A percentile compares a stretch with the other conserved stretches of the same genome.
phyloP scores from a whole-genome alignment of 179 eudicot genomes.

The Vitellaria paradoxa region DNA sequence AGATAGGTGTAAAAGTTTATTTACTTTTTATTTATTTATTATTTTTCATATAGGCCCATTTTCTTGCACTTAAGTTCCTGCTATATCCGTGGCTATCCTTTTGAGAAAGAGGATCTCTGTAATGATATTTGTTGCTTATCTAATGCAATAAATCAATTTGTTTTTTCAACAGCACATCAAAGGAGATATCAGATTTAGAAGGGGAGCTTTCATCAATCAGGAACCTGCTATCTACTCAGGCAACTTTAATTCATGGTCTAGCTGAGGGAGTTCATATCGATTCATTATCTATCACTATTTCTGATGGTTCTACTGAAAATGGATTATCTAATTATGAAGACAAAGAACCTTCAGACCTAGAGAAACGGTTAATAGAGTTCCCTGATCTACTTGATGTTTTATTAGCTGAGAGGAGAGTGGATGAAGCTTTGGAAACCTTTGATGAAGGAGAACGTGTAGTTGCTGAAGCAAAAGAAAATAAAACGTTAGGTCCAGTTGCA shows the following conservation, averaged over 20 bases:
- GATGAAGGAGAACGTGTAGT: conserved; percentile 81
- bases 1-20: background rate
- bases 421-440: conserved; percentile 78
- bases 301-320: conserved; percentile 45
- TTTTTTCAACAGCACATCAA: conserved; percentile 63
- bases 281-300: conserved; percentile 37
- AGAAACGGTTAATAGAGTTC: conserved; percentile 75
- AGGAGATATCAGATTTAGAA: conserved; percentile 98
- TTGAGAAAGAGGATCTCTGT: background rate
- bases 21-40: background rate
- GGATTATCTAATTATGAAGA: conserved; percentile 39
- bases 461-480: conserved; percentile 73
- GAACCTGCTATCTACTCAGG: conserved; percentile 94
- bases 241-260: conserved; percentile 80
- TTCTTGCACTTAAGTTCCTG: background rate
- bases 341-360: conserved; percentile 67
- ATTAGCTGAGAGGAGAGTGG: conserved; percentile 95
- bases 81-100: background rate
- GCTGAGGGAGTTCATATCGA: conserved; percentile 91
- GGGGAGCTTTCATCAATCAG: conserved; percentile 94
- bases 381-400: conserved; percentile 92
- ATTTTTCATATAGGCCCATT: background rate
- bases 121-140: background rate
- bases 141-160: background rate
- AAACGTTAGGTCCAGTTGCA: conserved; percentile 48